phyloP scores from a whole-genome alignment of 306 rosid species.

The Bauhinia variegata region DNA sequence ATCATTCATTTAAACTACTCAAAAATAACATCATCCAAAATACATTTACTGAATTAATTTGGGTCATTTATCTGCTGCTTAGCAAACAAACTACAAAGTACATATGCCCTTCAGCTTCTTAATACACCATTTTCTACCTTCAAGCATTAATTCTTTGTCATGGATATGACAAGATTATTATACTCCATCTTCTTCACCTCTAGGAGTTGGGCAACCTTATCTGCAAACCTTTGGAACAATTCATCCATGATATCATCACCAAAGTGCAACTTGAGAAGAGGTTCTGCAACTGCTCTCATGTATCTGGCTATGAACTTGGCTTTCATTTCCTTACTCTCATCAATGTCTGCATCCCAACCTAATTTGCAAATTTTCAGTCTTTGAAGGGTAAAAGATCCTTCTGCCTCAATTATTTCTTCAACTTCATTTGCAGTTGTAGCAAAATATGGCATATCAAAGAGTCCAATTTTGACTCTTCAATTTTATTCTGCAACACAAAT shows the following conservation, averaged over 20 bases:
- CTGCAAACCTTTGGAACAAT: conserved; percentile 40
- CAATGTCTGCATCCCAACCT: conserved; percentile 36
- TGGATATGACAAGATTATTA: conserved; percentile 28
- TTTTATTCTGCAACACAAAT: conserved; percentile 36
- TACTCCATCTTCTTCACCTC: conserved; percentile 21
- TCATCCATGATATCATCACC: conserved; percentile 46
- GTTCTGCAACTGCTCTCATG: conserved; percentile 46
- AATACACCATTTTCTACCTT: neutral
- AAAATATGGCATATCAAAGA: conserved; percentile 44
- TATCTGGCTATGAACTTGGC: conserved; percentile 33
- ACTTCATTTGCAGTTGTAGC: conserved; percentile 45
- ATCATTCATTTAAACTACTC: no score
- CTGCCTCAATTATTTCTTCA: conserved; percentile 36
- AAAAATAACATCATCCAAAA: no score
- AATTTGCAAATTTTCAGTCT: conserved; percentile 25
- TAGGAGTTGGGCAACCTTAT: conserved; percentile 23
- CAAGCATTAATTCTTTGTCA: conserved; percentile 29
- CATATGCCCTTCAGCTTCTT: no score
- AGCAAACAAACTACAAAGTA: no score
- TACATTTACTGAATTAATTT: no score
- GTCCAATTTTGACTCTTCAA: conserved; percentile 45
- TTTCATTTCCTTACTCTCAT: conserved; percentile 27
- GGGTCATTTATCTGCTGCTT: no score
- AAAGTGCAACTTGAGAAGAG: conserved; percentile 42
- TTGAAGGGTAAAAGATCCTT: conserved; percentile 45